Percentiles rank a stretch among this genome's conserved stretches.
Evolutionary conservation across 1,284 basidiomycete species (phyloP).

Genomic region (Ceratobasidium sp.): DNA sequence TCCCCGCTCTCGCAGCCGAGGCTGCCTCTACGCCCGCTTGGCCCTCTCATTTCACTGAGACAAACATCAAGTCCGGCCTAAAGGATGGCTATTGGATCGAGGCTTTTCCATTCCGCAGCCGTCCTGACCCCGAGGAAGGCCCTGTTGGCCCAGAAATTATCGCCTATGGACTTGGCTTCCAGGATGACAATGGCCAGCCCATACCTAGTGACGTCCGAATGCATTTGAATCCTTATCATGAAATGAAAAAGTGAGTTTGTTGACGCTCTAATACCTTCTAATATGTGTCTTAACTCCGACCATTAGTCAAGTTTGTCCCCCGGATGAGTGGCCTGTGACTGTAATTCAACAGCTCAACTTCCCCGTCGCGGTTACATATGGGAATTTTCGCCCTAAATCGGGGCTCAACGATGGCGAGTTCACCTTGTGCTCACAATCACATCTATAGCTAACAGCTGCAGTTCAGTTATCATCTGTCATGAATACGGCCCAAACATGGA

Average conservation of each 20-base stretch:
- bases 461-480: conserved; percentile 55
- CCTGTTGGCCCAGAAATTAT: conserved; percentile 52
- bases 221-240: conserved; percentile 52
- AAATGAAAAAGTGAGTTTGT: conserved; percentile 44
- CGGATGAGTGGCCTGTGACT: conserved; percentile 48
- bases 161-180: conserved; percentile 54
- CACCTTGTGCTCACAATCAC: not conserved
- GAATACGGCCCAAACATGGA: conserved; percentile 55
- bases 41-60: not conserved
- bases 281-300: not conserved
- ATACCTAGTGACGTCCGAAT: conserved; percentile 50
- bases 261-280: not conserved
- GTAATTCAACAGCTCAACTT: conserved; percentile 53
- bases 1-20: not conserved
- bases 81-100: conserved; percentile 55
- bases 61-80: not conserved
- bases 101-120: conserved; percentile 53
- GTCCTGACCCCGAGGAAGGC: conserved; percentile 22
- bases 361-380: conserved; percentile 53
- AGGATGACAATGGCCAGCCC: conserved; percentile 42
- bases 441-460: not conserved
- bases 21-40: conserved; percentile 6
- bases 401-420: conserved; percentile 54
- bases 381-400: conserved; percentile 53
- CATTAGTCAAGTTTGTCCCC: conserved; percentile 1